Percentiles rank a stretch among this genome's conserved stretches.
phyloP scores from a whole-genome alignment of 2,329 filamentous ascomycete genomes.

The Stagonosporopsis rhizophila region DNA sequence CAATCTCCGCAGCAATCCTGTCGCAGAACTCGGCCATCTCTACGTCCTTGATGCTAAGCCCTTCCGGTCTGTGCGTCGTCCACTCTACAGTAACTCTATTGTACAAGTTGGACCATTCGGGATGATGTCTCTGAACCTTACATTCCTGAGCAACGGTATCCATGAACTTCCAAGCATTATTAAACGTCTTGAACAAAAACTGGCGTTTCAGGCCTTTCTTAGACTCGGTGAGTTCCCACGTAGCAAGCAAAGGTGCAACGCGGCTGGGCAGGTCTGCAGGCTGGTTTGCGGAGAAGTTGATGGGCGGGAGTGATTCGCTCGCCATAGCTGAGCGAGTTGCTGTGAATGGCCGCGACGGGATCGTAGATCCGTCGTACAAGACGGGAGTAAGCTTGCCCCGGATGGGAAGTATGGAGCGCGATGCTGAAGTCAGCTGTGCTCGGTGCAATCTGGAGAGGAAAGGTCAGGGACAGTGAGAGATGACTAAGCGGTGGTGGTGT shows the following conservation, averaged over 20 bases:
- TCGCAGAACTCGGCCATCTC: slow-evolving; percentile 49
- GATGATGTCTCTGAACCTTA: slow-evolving; percentile 44
- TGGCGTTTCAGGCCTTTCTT: slow-evolving; percentile 36
- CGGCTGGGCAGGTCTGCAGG: slow-evolving; percentile 38
- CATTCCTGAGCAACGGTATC: slow-evolving; percentile 42
- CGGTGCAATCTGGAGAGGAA: slow-evolving; percentile 30
- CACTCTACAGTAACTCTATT: slow-evolving; percentile 44
- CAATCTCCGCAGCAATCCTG: slow-evolving; percentile 36
- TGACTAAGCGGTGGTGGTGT: slow-evolving; percentile 29
- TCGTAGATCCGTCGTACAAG: slow-evolving; percentile 10
- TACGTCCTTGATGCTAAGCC: slow-evolving; percentile 45
- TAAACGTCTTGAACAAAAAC: slow-evolving; percentile 41
- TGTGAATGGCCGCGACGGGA: slow-evolving; percentile 1
- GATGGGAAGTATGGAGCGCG: slow-evolving; percentile 3
- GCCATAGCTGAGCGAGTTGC: slow-evolving; percentile 4
- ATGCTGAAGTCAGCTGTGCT: slow-evolving; percentile 16
- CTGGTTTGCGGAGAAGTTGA: slow-evolving; percentile 40
- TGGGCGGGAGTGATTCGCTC: slow-evolving; percentile 10
- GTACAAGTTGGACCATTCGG: slow-evolving; percentile 45
- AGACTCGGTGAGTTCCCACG: slow-evolving; percentile 36
- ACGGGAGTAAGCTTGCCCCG: slow-evolving; percentile 1
- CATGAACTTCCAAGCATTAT: slow-evolving; percentile 47
- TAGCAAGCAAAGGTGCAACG: slow-evolving; percentile 27
- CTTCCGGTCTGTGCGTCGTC: slow-evolving; percentile 47
- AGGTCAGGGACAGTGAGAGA: slow-evolving; percentile 13